Base-by-base conservation (phyloP, 2,329 filamentous ascomycete genomes). In the Cryphonectria radicalis region DNA sequence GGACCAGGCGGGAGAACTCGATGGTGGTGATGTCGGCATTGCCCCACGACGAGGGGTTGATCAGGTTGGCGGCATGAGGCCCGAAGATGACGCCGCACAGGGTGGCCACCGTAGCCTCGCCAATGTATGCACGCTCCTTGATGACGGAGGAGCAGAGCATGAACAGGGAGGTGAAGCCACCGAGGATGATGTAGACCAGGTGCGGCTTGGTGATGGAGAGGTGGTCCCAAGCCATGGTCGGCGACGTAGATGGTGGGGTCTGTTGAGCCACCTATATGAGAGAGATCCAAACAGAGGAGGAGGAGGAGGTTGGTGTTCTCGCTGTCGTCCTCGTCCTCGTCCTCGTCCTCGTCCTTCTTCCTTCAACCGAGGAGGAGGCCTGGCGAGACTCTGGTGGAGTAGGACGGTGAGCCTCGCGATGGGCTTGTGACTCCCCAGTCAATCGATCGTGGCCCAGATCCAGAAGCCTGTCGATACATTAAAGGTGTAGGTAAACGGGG, bases 131-230 rank as follows among this genome's bases (percentile, higher is more conserved):
- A 81, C 93, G 93, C 86, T 99, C 96, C 86, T 99, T 99, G 84
- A 99, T 97, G 79, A 98, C 91, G 69, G 97, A 94, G 72, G 96
- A 99, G 82, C 94, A 97, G 72, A 99, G 87, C 96, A 99, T 99
- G 85, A 99, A 99, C 77, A 99, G 86, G 73, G 92, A 94, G 76
- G 96, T 99, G 85, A 99, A 99, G 81, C 95, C 96, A 78, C 96
- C 96, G 70, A 99, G 86, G 83, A 99, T 98, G 83, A 98, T 94
- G 83, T 99, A 99, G 75, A 97, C 96, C 93, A 98, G 83, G 86
- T 99, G 96, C 78, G 96, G 93, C 86, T 92, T 93, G 83, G 97
- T 98, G 84, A 98, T 91, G 73, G 91, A 90, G 68, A 95, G 87
- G 76, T 95, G 92, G 64, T 91, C 88, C 92, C 92, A 95, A 73